phyloP scores from a whole-genome alignment of 495 filamentous ascomycete genomes.

The Penicillium bovifimosum region DNA sequence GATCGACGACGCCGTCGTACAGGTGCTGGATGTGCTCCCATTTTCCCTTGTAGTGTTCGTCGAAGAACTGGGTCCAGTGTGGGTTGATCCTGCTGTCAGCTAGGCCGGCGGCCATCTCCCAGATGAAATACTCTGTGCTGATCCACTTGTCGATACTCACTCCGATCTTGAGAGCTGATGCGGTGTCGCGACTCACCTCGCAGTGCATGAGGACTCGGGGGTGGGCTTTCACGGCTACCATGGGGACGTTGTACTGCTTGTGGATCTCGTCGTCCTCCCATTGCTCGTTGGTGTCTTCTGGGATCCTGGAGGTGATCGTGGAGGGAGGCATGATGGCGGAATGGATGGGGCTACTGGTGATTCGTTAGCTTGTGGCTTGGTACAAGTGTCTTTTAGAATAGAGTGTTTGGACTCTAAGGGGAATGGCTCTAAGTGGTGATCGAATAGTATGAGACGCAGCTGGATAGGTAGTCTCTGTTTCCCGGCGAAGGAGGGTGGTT shows the following conservation, averaged over 20 bases:
- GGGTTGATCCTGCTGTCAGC: background rate
- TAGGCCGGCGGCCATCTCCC: conserved; percentile 1
- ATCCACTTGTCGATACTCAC: conserved; percentile 1
- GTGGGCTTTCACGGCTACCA: background rate
- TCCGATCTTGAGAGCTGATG: background rate
- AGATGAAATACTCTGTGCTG: conserved; percentile 2
- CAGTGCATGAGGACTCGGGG: background rate
- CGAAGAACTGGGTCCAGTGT: background rate
- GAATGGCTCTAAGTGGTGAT: no score
- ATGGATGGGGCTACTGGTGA: background rate
- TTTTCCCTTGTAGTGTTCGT: background rate
- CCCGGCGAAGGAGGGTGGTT: background rate
- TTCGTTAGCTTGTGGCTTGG: background rate
- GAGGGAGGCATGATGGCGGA: background rate
- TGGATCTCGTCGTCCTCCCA: background rate
- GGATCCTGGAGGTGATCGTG: background rate
- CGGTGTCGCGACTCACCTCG: background rate
- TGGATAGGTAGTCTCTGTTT: no score
- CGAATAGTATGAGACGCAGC: no score
- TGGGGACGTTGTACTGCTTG: background rate
- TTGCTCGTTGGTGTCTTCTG: background rate
- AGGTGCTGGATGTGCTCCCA: background rate
- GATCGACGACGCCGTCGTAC: background rate
- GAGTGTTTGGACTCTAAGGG: background rate
- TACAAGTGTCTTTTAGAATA: background rate